These are phyloP conservation scores for Cercophora newfieldiana DNA, from an alignment of 495 filamentous ascomycete genomes.

Conservation along the genomic window DNA sequence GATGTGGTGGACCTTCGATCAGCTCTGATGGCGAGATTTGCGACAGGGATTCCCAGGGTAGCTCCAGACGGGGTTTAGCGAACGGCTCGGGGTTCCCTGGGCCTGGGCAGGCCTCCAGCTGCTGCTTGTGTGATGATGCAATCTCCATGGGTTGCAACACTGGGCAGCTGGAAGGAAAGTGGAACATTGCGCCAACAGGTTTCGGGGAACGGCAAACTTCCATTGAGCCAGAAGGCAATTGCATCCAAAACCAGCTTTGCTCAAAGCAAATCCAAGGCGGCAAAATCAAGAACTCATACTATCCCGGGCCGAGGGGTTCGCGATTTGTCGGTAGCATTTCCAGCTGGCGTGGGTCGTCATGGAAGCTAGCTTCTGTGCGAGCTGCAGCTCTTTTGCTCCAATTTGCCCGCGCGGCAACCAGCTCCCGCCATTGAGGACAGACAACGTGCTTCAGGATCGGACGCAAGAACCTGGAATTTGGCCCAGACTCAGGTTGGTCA, in stretches of 20 bases:
- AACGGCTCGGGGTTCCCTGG: background rate
- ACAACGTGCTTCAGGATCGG: background rate
- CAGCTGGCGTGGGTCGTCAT: conserved; percentile 5
- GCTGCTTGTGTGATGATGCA: conserved; percentile 15
- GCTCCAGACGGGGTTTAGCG: background rate
- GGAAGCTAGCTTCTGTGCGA: background rate
- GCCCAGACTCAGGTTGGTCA: background rate
- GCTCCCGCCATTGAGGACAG: conserved; percentile 4
- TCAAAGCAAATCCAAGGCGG: conserved; percentile 2
- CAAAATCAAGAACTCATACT: background rate
- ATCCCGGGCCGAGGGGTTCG: background rate
- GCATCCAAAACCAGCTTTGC: background rate
- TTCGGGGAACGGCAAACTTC: background rate
- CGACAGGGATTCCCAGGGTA: conserved; percentile 16
- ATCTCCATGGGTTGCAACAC: background rate
- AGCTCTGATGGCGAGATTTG: conserved; percentile 17
- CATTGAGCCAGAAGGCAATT: background rate
- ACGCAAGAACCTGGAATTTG: background rate
- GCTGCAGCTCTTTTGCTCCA: background rate
- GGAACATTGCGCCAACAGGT: background rate
- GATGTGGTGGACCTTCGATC: background rate
- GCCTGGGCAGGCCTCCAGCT: conserved; percentile 14
- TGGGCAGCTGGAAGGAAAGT: background rate
- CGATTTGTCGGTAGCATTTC: background rate
- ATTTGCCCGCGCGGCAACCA: background rate